phyloP scores from a whole-genome alignment of 148 eudicot genomes.

The Mesembryanthemum crystallinum region DNA sequence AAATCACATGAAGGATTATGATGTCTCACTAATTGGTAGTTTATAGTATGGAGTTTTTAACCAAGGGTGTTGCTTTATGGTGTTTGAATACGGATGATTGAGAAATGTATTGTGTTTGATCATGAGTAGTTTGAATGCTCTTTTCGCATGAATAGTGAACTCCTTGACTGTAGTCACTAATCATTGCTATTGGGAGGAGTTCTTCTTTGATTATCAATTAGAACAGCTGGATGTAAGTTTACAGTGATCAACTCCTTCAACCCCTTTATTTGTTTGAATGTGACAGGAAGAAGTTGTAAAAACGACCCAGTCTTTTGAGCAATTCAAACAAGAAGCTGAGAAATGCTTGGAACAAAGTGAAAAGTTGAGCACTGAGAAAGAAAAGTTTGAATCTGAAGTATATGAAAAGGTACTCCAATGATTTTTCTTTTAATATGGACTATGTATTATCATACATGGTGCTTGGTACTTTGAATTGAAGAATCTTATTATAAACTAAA shows the following conservation, averaged over 20 bases:
- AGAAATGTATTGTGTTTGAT: not conserved
- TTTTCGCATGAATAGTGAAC: not conserved
- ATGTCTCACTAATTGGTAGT: not conserved
- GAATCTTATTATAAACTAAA: not conserved
- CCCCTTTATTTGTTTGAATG: conserved; percentile 5
- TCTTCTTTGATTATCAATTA: not conserved
- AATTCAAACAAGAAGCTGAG: conserved; percentile 72
- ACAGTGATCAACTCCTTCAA: not conserved
- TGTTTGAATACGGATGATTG: not conserved
- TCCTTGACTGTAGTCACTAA: not conserved
- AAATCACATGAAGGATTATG: not conserved
- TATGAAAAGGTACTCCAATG: conserved; percentile 58
- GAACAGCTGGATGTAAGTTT: not conserved
- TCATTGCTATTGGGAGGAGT: not conserved
- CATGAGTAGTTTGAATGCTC: not conserved
- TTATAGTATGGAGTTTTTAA: not conserved
- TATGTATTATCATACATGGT: too few relatives aligned
- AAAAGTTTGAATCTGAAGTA: conserved; percentile 66
- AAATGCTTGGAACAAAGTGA: conserved; percentile 70
- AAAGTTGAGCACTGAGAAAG: conserved; percentile 64
- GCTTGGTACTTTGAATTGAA: not conserved
- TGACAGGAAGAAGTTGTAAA: conserved; percentile 81
- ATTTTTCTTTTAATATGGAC: not conserved
- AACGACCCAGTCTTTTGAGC: conserved; percentile 60
- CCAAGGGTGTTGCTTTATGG: not conserved